Evolutionary conservation across 805 yeast species (phyloP).

Genomic region (Maudiozyma turicensis): DNA sequence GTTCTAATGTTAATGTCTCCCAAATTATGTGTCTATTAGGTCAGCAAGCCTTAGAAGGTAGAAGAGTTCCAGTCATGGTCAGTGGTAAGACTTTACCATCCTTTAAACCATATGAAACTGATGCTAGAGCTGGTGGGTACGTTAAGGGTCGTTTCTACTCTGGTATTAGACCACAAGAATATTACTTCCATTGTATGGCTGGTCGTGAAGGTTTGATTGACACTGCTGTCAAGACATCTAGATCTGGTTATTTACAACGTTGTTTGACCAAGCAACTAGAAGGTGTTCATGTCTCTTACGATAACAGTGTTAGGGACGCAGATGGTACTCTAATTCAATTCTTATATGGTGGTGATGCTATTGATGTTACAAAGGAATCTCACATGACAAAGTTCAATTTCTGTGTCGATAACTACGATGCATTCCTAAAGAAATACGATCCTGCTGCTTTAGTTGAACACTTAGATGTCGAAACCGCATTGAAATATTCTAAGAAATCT

Average conservation of each 20-base stretch:
- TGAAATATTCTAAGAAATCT: constrained; percentile 71
- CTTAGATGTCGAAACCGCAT: constrained; percentile 77
- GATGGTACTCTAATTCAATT: constrained; percentile 93
- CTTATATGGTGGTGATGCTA: constrained; percentile 94
- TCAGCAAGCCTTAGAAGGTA: constrained; percentile 98
- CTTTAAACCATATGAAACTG: constrained; percentile 92
- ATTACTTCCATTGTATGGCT: constrained; percentile 99
- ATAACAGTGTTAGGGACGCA: constrained; percentile 89
- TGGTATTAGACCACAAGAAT: constrained; percentile 96
- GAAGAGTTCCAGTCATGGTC: constrained; percentile 99
- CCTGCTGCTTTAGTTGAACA: constrained; percentile 65
- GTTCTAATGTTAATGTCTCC: constrained; percentile 95
- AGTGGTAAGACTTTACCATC: constrained; percentile 96
- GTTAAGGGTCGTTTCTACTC: constrained; percentile 95
- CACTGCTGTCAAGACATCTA: constrained; percentile 97
- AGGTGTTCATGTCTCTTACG: constrained; percentile 91
- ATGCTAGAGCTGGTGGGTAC: constrained; percentile 97
- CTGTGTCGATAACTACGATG: constrained; percentile 84
- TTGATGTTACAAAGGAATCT: constrained; percentile 90
- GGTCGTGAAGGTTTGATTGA: constrained; percentile 99
- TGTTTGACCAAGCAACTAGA: constrained; percentile 96
- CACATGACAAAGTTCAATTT: constrained; percentile 89
- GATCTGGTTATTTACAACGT: constrained; percentile 97
- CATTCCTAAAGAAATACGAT: constrained; percentile 75
- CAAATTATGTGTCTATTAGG: constrained; percentile 99